Evolutionary conservation across 2,329 filamentous ascomycete genomes (phyloP), one percentile per base, ranked within the genome.

Genomic region (Ophiostoma sp.): DNA sequence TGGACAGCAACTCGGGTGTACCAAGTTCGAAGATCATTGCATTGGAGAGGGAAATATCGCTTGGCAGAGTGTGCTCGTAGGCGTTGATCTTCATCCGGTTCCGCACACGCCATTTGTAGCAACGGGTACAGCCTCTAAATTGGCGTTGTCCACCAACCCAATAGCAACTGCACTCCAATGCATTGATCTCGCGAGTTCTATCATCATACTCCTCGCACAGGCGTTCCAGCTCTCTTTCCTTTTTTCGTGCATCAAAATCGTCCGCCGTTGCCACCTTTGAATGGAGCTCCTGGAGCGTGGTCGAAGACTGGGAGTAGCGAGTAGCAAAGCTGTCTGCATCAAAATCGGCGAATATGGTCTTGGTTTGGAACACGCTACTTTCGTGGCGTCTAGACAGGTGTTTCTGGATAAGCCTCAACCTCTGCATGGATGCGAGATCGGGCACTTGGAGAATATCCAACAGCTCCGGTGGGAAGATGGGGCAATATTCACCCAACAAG

Each of bases 361-460:
- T 78, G 1, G 73, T 73, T 0, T 70, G 48, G 4, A 73, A 70
- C 0, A 70, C 17, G 31, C 75, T 76, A 0, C 69, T 68, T 1
- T 68, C 72, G 15, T 77, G 75, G 11, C 86, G 80, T 0, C 70
- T 20, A 0, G 76, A 68, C 1, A 90, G 75, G 71, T 90, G 83
- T 0, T 23, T 65, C 68, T 89, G 85, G 0, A 90, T 78, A 0
- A 72, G 67, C 1, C 81, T 78, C 0, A 90, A 79, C 0, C 85
- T 82, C 0, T 74, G 36, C 81, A 91, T 83, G 11, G 87, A 83
- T 1, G 74, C 60, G 0, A 78, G 72, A 0, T 76, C 77, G 0
- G 83, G 77, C 0, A 91, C 73, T 3, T 87, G 84, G 0, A 91
- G 78, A 2, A 82, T 78, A 74, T 90, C 82, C 0, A 91, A 77